Conservation (phyloP, 2,329 filamentous ascomycete species). For the Tolypocladium paradoxum region DNA sequence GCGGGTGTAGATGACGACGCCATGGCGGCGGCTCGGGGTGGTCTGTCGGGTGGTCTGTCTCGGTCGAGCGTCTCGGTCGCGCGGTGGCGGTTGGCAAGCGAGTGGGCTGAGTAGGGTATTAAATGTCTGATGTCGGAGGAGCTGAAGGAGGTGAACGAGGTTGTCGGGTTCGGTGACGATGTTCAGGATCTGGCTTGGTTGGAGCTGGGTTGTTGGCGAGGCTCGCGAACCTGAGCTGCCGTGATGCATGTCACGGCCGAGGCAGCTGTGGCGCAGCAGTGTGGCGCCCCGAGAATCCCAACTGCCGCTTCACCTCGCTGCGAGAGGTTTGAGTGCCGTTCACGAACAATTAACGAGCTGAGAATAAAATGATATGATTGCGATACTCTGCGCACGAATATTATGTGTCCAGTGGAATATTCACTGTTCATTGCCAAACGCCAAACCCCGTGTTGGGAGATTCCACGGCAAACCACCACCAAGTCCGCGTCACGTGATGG, state of each 20-base stretch:
- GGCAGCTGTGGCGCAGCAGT: not conserved
- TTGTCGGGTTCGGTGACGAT: not conserved
- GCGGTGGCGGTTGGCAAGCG: not conserved
- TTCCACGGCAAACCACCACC: not conserved
- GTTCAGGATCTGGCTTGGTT: not conserved
- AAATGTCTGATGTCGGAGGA: not conserved
- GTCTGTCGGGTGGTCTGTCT: not conserved
- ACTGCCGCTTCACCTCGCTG: too few species aligned
- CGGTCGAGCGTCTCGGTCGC: not conserved
- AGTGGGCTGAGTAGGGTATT: not conserved
- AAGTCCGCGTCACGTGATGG: not conserved
- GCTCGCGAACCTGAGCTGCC: not conserved
- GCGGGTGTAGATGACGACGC: slow-evolving; percentile 58
- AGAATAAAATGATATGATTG: too few species aligned
- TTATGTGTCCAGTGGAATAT: too few species aligned
- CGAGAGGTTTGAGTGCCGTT: not conserved
- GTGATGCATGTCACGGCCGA: not conserved
- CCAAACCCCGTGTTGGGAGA: not conserved
- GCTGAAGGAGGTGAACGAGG: not conserved
- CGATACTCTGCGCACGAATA: not conserved
- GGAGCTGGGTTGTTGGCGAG: not conserved
- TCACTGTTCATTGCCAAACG: not conserved
- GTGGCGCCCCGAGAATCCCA: not conserved
- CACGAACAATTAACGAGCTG: not conserved
- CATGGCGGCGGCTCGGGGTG: slow-evolving; percentile 31